Base-by-base conservation (phyloP, 371 early-diverging fungal species). In the Rhizopus stolonifer region DNA sequence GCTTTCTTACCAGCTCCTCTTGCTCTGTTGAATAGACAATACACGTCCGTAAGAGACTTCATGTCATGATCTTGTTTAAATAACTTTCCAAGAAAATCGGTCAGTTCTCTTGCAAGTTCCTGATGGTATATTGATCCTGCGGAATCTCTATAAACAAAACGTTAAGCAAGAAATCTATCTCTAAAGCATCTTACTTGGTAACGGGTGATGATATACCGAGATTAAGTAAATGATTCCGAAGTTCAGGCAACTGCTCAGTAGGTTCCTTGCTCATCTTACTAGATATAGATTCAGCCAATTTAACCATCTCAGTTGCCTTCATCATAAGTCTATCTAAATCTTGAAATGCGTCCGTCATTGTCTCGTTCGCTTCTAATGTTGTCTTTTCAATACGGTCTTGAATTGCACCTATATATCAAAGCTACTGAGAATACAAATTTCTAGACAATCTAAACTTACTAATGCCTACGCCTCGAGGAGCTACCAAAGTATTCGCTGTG, bases 21-120 rank as follows among this genome's bases (percentile, higher is more conserved):
- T 2, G 94, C 94, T 6, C 94, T 85, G 65, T 95, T 95, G 61
- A 91, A 93, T 29, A 95, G 60, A 65, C 95, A 94, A 63, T 94
- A 95, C 1, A 92, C 74, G 58, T 95, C 96, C 8, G 90, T 84
- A n/a, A 95, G 65, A 4, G 93, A 69, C 59, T 92, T 84, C 54
- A 92, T 89, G 5, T 87, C 89, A 43, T 85, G 79, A 46, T 81
- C 57, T 15, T 77, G 70, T 26, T 77, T 67, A 25, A 89, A 73
- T 24, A 89, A 66, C 31, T 80, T 82, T 18, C 70, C 66, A 23
- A 94, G 67, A 42, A 92, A 92, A 29, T 92, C 92, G 18, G 88
- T 84, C 32, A 95, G 68, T 65, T 95, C 91, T 25, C 86, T 72
- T 7, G 94, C 85, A 25, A 95, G 78, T 61, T 94, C 93, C 56